These are phyloP conservation scores for Fusarium floridanum DNA, from an alignment of 2,329 filamentous ascomycete species.

Conservation along the genomic window DNA sequence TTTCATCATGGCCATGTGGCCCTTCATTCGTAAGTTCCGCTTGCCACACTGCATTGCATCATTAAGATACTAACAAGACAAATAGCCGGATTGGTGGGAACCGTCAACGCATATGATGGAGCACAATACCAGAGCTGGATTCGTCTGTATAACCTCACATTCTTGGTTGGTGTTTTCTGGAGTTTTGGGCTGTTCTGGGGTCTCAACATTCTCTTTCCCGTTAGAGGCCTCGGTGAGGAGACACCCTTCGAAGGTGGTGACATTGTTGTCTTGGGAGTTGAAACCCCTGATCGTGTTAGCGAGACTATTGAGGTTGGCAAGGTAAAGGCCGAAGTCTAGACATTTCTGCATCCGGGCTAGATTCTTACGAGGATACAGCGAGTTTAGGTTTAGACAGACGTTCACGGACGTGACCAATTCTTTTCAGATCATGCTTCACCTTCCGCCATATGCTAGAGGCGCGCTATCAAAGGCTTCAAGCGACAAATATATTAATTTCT, in stretches of 20 bases:
- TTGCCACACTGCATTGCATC: not conserved
- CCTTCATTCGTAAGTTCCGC: slow-evolving; percentile 33
- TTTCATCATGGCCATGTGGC: slow-evolving; percentile 50
- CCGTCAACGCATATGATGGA: slow-evolving; percentile 17
- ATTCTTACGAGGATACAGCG: too few relatives aligned
- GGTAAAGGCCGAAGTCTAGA: slow-evolving; percentile 3
- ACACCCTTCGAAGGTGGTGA: slow-evolving; percentile 19
- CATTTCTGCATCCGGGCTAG: not conserved
- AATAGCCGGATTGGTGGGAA: slow-evolving; percentile 23
- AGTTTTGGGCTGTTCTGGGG: slow-evolving; percentile 26
- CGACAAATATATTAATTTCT: too few relatives aligned
- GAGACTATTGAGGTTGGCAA: not conserved
- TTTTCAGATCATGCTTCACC: too few relatives aligned
- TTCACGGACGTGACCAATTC: too few relatives aligned
- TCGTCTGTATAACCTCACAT: slow-evolving; percentile 30
- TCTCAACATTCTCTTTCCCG: slow-evolving; percentile 22
- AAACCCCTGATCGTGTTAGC: not conserved
- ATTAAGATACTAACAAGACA: not conserved
- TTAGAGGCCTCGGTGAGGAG: slow-evolving; percentile 20
- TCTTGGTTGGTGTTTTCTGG: slow-evolving; percentile 25
- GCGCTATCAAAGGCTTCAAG: too few relatives aligned
- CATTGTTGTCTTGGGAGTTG: slow-evolving; percentile 16
- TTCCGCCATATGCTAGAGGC: too few relatives aligned
- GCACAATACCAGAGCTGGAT: slow-evolving; percentile 12
- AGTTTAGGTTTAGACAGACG: too few relatives aligned